Evolutionary conservation across 2,329 filamentous ascomycete species (phyloP).

Genomic region (Chaetomium olivaceum): DNA sequence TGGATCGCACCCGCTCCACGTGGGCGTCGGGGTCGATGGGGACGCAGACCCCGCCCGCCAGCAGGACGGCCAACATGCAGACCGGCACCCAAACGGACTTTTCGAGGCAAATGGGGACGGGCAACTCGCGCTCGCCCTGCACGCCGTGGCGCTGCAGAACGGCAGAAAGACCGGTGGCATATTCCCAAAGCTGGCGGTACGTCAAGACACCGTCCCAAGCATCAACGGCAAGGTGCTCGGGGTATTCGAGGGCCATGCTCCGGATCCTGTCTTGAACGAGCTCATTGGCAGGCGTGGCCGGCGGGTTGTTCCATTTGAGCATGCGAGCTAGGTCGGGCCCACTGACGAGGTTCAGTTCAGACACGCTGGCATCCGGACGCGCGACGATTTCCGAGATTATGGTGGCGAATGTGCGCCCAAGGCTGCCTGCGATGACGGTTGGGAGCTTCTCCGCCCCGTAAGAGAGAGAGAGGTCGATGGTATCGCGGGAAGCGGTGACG

Average conservation of each 20-base stretch:
- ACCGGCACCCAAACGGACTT: too few relatives aligned
- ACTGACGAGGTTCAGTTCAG: slow-evolving; percentile 1
- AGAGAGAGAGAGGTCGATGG: slow-evolving; percentile 2
- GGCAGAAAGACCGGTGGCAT: too few relatives aligned
- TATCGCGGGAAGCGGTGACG: slow-evolving; percentile 1
- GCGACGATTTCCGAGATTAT: slow-evolving; percentile 1
- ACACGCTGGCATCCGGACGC: not conserved
- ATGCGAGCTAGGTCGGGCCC: not conserved
- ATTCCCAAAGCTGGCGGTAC: too few relatives aligned
- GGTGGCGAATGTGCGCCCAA: not conserved
- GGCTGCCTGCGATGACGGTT: not conserved
- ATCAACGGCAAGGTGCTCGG: too few relatives aligned
- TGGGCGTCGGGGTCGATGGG: too few relatives aligned
- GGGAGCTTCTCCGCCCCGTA: slow-evolving; percentile 1
- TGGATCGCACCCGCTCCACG: too few relatives aligned
- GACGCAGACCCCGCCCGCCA: too few relatives aligned
- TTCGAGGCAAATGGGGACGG: too few relatives aligned
- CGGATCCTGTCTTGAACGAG: not conserved
- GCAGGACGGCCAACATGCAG: too few relatives aligned
- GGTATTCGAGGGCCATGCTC: not conserved
- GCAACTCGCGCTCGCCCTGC: not conserved
- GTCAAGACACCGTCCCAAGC: too few relatives aligned
- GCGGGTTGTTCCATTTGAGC: not conserved
- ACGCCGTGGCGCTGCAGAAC: too few relatives aligned
- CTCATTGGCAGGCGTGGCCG: not conserved